Conservation (phyloP, 1,284 basidiomycete species). For the Pterulicium gracile region DNA sequence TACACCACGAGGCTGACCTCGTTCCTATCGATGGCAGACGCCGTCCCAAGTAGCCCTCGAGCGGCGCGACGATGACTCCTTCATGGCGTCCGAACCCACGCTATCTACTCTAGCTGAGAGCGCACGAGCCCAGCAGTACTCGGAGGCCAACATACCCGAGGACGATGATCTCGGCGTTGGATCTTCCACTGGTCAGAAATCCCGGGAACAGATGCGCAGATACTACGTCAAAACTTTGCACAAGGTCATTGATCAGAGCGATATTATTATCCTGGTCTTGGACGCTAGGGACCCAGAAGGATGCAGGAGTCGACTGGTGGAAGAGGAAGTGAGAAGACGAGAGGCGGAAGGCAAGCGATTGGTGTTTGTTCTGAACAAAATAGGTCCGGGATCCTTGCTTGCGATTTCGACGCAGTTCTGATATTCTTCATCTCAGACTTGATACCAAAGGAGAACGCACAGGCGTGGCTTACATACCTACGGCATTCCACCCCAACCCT, state of each 20-base stretch:
- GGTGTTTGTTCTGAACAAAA: constrained; percentile 87
- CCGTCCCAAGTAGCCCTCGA: constrained; percentile 24
- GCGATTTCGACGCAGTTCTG: not conserved
- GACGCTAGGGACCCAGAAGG: constrained; percentile 92
- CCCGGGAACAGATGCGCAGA: constrained; percentile 55
- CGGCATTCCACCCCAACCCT: constrained; percentile 89
- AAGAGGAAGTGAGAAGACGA: constrained; percentile 80
- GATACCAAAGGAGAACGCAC: constrained; percentile 81
- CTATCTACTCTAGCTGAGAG: constrained; percentile 46
- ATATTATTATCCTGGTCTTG: constrained; percentile 82
- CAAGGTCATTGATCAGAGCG: constrained; percentile 89
- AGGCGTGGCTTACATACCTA: constrained; percentile 84
- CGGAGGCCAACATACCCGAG: constrained; percentile 17
- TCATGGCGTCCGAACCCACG: constrained; percentile 67
- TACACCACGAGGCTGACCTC: constrained; percentile 6
- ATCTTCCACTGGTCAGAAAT: constrained; percentile 28
- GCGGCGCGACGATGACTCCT: constrained; percentile 28
- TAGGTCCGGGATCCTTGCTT: constrained; percentile 53
- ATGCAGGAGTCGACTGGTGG: constrained; percentile 77
- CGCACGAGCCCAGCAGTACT: constrained; percentile 20
- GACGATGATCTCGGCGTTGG: constrained; percentile 23
- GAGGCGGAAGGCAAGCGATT: constrained; percentile 83
- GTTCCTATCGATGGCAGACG: constrained; percentile 16
- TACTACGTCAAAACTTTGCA: constrained; percentile 71
- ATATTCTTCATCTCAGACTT: constrained; percentile 48